Conservation (phyloP, 1,284 basidiomycete genomes). For the Afroboletus lepidellus region DNA sequence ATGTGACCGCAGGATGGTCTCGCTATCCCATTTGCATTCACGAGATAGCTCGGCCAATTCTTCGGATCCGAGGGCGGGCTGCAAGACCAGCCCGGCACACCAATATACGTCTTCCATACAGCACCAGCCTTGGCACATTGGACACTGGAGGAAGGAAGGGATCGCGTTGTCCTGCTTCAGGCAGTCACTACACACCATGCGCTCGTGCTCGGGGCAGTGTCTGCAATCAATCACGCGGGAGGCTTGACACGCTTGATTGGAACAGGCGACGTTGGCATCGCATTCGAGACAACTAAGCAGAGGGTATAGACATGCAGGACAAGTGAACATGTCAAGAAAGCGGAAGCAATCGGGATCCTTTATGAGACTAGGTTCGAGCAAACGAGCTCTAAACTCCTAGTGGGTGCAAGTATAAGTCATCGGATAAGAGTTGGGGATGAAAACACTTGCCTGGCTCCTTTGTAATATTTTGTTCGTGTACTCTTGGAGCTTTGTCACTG, state of each 20-base stretch:
- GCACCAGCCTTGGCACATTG: constrained; percentile 9
- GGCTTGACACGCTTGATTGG: neutral
- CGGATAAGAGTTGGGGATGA: neutral
- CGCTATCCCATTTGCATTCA: constrained; percentile 6
- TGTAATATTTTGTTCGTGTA: constrained; percentile 9
- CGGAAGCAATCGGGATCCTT: constrained; percentile 8
- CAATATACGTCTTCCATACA: constrained; percentile 17
- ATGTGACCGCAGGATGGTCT: constrained; percentile 17
- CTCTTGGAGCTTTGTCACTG: constrained; percentile 11
- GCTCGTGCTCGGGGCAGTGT: constrained; percentile 6
- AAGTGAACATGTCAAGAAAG: constrained; percentile 21
- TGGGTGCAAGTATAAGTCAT: neutral
- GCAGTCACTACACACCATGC: constrained; percentile 15
- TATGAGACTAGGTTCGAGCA: constrained; percentile 5
- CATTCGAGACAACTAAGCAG: constrained; percentile 18
- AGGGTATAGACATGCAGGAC: constrained; percentile 11
- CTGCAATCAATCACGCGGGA: neutral
- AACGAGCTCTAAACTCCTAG: constrained; percentile 18
- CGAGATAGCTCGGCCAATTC: constrained; percentile 7
- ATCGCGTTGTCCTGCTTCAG: constrained; percentile 2
- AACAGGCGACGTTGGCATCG: constrained; percentile 12
- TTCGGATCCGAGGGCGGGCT: constrained; percentile 11
- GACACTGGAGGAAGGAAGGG: constrained; percentile 12
- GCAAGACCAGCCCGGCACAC: constrained; percentile 16
- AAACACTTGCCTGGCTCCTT: constrained; percentile 7